phyloP scores from a whole-genome alignment of 2,329 filamentous ascomycete genomes.

The Pestalotiopsis sp. region DNA sequence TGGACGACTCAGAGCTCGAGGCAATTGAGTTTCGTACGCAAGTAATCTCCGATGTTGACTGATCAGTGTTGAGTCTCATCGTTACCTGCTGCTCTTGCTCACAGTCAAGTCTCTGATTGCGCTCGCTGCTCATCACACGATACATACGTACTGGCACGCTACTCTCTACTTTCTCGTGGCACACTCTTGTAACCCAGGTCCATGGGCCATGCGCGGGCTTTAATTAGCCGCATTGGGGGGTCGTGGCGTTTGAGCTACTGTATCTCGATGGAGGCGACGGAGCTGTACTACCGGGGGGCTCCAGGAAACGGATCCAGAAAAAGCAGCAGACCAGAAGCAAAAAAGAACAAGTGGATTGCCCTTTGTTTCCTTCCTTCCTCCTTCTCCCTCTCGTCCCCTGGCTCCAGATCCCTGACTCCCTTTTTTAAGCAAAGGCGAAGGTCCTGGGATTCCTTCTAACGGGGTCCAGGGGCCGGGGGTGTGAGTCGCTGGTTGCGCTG shows the following conservation, averaged over 20 bases:
- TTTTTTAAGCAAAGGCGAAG: not conserved
- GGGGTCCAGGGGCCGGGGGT: not conserved
- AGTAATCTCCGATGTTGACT: too few species aligned
- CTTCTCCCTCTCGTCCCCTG: not conserved
- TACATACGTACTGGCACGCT: not conserved
- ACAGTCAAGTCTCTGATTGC: too few species aligned
- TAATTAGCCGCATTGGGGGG: conserved; percentile 8
- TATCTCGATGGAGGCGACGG: not conserved
- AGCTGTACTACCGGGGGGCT: not conserved
- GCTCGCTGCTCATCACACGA: not conserved
- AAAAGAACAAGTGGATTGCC: conserved; percentile 13
- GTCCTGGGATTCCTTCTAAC: conserved; percentile 3
- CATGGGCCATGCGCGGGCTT: not conserved
- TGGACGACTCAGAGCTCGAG: too few species aligned
- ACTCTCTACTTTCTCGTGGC: not conserved
- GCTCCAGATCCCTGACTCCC: not conserved
- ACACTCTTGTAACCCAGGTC: not conserved
- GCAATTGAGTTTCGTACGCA: too few species aligned
- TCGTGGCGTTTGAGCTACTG: conserved; percentile 8
- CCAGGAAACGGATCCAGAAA: not conserved
- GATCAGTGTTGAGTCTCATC: too few species aligned
- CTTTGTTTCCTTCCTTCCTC: not conserved
- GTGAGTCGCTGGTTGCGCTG: not conserved
- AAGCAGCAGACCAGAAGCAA: conserved; percentile 8
- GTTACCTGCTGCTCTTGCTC: too few species aligned